Evolutionary conservation across 208 protist genomes (phyloP).

Genomic region (Crithidia sp.): DNA sequence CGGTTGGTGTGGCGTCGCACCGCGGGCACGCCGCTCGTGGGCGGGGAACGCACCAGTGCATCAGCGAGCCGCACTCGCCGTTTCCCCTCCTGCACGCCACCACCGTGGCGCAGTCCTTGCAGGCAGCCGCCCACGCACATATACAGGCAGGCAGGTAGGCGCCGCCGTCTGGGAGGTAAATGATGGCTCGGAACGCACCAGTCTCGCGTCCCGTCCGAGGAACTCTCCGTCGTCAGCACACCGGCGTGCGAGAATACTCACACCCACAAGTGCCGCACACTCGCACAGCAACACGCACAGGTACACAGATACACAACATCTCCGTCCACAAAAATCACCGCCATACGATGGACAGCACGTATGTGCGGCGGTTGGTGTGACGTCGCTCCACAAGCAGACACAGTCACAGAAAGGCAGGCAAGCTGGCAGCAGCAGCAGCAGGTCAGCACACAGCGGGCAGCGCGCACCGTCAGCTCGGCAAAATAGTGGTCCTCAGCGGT

Average conservation of each 20-base stretch:
- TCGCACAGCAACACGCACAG: neutral
- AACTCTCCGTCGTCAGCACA: neutral
- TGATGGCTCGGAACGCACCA: conserved; percentile 3
- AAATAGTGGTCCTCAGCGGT: neutral
- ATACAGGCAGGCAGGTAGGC: neutral
- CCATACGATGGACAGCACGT: conserved; percentile 24
- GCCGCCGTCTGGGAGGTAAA: conserved; percentile 5
- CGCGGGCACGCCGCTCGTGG: neutral
- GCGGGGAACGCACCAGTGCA: no score
- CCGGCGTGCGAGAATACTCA: conserved; percentile 8
- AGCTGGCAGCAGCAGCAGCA: conserved; percentile 31
- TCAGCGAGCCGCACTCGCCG: no score
- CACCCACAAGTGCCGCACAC: neutral
- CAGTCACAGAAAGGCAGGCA: neutral
- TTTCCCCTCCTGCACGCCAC: no score
- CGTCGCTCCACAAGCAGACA: conserved; percentile 14
- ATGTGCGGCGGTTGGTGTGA: conserved; percentile 34
- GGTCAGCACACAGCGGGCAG: conserved; percentile 2
- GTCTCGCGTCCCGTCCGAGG: neutral
- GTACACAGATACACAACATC: neutral
- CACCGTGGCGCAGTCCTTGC: no score
- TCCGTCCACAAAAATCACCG: conserved; percentile 38
- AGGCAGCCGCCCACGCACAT: neutral
- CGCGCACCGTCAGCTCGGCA: conserved; percentile 11
- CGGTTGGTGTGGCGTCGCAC: conserved; percentile 33